Evolutionary conservation across 106 monocot species (phyloP).

Genomic region (Acorus calamus): DNA sequence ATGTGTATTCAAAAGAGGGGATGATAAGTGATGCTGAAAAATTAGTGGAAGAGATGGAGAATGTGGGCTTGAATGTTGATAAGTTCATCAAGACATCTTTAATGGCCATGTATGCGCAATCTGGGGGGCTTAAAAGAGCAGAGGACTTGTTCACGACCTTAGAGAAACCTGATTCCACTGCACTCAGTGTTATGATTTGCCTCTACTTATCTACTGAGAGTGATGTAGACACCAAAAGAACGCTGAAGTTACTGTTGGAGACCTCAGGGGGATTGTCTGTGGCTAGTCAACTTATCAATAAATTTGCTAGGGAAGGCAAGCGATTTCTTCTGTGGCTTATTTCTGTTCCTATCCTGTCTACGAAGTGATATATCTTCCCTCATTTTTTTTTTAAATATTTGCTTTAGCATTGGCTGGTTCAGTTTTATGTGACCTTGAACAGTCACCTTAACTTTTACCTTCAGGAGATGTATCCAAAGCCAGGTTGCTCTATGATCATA

Average conservation of each 20-base stretch:
- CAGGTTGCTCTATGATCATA: conserved; percentile 24
- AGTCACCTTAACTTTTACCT: conserved; percentile 5
- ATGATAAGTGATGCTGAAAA: conserved; percentile 54
- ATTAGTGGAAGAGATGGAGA: conserved; percentile 59
- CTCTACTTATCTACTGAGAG: conserved; percentile 47
- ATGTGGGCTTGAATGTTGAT: conserved; percentile 34
- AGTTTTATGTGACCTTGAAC: too few species aligned
- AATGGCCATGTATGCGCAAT: conserved; percentile 60
- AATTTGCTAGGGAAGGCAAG: conserved; percentile 80
- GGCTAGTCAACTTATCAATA: conserved; percentile 57
- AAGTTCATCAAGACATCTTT: conserved; percentile 44
- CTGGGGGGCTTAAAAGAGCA: conserved; percentile 52
- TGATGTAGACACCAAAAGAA: conserved; percentile 27
- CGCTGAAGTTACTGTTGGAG: conserved; percentile 43
- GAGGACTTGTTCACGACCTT: conserved; percentile 48
- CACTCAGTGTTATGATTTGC: conserved; percentile 52
- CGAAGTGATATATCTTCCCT: too few species aligned
- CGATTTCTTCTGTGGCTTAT: background rate
- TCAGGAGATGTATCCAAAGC: conserved; percentile 52
- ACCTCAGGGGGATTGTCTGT: conserved; percentile 39
- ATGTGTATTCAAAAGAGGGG: conserved; percentile 59
- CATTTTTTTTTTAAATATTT: too few species aligned
- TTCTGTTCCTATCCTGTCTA: background rate
- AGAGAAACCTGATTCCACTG: conserved; percentile 40
- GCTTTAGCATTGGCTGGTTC: too few species aligned